Base-by-base conservation (phyloP, 352 stramenopile species). In the Globisporangium radiosum region DNA sequence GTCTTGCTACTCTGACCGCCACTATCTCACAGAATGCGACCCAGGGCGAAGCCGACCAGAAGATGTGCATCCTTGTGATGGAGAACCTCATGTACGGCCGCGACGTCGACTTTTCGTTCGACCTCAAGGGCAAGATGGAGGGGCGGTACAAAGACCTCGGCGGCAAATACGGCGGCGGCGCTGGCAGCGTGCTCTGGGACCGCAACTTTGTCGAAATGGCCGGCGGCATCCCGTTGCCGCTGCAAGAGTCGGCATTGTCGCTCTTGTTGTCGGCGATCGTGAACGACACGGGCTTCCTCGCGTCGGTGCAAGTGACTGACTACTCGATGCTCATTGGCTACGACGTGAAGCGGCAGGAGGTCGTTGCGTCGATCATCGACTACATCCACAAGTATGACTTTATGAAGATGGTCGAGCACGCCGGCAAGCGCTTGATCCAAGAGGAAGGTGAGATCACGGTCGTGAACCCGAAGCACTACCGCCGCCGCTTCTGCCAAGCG, bases 381-480 rank as follows among this genome's bases (percentile, higher is more conserved):
- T 95, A 95, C 54, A 93, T 95, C 54, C 83, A 92, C 70, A 94
- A 95, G 64, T 95, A 95, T 54, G 86, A 94, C 49, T 91, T 95
- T 50, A 82, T 94, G 76, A 95, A 95, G 63, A 92, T 92, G 76
- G 86, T 95, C 44, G 86, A 95, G 62, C 85, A 95, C 63, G 82
- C 85, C 4, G 82, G 86, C 10, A 95, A 95, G 61, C 76, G 85
- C n/a, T 43, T 95, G 42, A 92, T 94, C 38, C 86, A 95, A 63
- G 86, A 94, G 45, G 86, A 95, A 73, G 82, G 83, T 38, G 86
- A 95, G 57, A 95, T 95, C 62, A 95, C 86, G 0, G 83, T 95
- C 40, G 62, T 94, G 17, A 93, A 94, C 51, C 86, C 86, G 19
- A 89, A 88, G 53, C 84, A 95, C 65, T 95, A 95, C 61, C 81